Conservation (phyloP, 805 yeast genomes). For the Cyberlindnera amylophila region DNA sequence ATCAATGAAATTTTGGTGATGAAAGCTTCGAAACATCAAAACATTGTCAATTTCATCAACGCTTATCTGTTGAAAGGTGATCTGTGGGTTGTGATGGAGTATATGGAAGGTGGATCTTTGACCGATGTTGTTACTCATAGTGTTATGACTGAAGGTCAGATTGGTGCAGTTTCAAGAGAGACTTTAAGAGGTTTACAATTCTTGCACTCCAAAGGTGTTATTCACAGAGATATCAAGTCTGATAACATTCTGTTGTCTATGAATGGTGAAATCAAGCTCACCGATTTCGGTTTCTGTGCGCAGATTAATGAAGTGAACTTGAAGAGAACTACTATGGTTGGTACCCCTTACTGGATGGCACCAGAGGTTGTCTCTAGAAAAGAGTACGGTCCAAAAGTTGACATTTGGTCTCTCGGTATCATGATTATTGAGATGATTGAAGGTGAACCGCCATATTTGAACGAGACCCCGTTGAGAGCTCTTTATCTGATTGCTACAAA, state of each 20-base stretch:
- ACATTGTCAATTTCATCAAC: conserved; percentile 92
- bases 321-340: conserved; percentile 97
- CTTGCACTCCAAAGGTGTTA: conserved; percentile 86
- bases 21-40: conserved; percentile 86
- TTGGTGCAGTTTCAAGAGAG: conserved; percentile 92
- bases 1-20: conserved; percentile 94
- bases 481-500: conserved; percentile 91
- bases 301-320: conserved; percentile 76
- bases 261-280: conserved; percentile 86
- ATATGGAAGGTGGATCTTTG: conserved; percentile 97
- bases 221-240: conserved; percentile 94
- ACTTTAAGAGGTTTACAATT: conserved; percentile 83
- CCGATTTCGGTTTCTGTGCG: conserved; percentile 97
- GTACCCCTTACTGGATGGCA: conserved; percentile 99
- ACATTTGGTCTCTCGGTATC: conserved; percentile 96
- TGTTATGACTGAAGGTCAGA: conserved; percentile 89
- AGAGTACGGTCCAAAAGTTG: conserved; percentile 95
- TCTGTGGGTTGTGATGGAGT: conserved; percentile 98
- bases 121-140: conserved; percentile 92
- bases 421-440: conserved; percentile 99
- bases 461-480: conserved; percentile 93
- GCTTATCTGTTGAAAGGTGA: conserved; percentile 74
- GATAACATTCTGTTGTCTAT: conserved; percentile 84
- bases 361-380: conserved; percentile 96
- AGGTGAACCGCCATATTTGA: conserved; percentile 97